Base-by-base conservation (phyloP, 768 basidiomycete genomes). In the Pleurotus pulmonarius region DNA sequence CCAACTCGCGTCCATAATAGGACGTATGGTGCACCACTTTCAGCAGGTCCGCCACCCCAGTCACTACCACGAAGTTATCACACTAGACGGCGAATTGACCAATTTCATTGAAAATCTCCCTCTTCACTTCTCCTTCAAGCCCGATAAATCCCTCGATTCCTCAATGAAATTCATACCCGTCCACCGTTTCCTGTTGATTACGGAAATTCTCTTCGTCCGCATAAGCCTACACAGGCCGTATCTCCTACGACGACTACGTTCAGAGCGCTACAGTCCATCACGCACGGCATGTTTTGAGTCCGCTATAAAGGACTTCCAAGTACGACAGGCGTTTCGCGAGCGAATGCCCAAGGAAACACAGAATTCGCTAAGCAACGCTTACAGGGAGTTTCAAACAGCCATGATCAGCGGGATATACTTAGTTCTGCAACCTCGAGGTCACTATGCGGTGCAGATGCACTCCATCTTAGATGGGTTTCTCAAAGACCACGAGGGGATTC, bases 371-470 rank as follows among this genome's bases (percentile, higher is more conserved):
- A 85, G 90, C 63, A 91, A 89, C 60, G 88, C 88, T 5, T 93
- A 92, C 65, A 78, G 91, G 56, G 91, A 92, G 64, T 94, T 94
- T 70, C 91, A 92, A 67, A 87, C 89, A 7, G 88, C 90, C 8
- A 91, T 94, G 90, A 88, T 94, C 54, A 87, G 88, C 59, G 89
- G 92, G 9, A 92, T 94, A 51, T 92, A 92, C 66, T 81, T 93
- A 49, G 84, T 90, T 49, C 74, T 94, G 25, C 83, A 94, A 59
- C 92, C 90, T 2, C 83, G 75, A 38, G 91, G 90, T 3, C 74
- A 78, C 60, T 79, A 90, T 63, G 83, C 86, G 4, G 77, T 73
- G 4, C 78, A 75, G 43, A 92, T 94, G 90, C 88, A 89, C 63
- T 74, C 80, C 40, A 90, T 94, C 47, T 70, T 94, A 61, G 90